phyloP scores from a whole-genome alignment of 257 asterid species.

The Oldenlandia corymbosa region DNA sequence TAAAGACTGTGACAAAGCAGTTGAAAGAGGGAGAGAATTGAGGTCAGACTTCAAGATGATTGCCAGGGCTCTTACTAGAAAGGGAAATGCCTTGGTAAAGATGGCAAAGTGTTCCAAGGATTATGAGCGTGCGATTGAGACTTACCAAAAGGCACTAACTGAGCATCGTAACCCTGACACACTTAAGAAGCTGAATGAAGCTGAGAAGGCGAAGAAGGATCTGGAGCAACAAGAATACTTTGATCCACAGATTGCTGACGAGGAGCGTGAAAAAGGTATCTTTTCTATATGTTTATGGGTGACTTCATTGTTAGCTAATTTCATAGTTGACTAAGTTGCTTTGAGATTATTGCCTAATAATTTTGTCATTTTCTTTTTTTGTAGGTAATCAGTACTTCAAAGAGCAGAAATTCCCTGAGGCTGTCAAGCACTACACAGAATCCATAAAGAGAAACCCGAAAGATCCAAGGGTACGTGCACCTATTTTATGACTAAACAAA shows the following conservation, averaged over 20 bases:
- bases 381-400: constrained; percentile 75
- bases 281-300: background rate
- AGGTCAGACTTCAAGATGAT: constrained; percentile 87
- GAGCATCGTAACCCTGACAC: constrained; percentile 98
- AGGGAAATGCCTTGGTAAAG: constrained; percentile 83
- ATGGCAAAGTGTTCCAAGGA: constrained; percentile 75
- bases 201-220: constrained; percentile 90
- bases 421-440: constrained; percentile 75
- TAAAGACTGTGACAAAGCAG: constrained; percentile 90
- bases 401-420: constrained; percentile 91
- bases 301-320: too few relatives aligned
- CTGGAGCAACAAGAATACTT: constrained; percentile 83
- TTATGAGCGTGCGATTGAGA: constrained; percentile 72
- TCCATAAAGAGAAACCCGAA: constrained; percentile 76
- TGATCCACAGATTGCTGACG: constrained; percentile 82
- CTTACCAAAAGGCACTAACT: constrained; percentile 86
- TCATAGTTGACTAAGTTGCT: too few relatives aligned
- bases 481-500: background rate
- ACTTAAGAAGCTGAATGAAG: constrained; percentile 78
- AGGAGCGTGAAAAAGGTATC: constrained; percentile 94
- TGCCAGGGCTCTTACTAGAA: constrained; percentile 88
- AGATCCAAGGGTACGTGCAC: constrained; percentile 51
- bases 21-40: constrained; percentile 87
- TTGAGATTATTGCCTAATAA: too few relatives aligned
- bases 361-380: background rate